phyloP scores from a whole-genome alignment of 1,284 basidiomycete genomes.

The Ceratorhiza oryzae-sativae region DNA sequence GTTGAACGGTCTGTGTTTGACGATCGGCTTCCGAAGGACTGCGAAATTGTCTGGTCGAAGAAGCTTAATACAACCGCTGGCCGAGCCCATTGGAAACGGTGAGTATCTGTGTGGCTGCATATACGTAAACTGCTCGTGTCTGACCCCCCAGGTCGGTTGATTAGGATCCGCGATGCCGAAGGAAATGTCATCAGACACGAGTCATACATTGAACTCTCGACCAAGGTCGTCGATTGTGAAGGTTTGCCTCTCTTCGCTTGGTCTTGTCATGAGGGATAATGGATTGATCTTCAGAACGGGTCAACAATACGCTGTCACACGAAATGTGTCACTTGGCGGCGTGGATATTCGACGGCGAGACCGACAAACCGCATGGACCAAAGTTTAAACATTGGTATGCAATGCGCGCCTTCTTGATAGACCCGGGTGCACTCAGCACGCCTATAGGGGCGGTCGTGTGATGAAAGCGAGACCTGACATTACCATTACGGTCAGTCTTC shows the following conservation, averaged over 20 bases:
- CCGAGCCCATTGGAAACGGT: conserved; percentile 74
- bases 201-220: conserved; percentile 72
- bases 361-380: conserved; percentile 70
- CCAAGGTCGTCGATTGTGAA: conserved; percentile 77
- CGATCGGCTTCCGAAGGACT: conserved; percentile 65
- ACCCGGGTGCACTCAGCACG: neutral
- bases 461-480: conserved; percentile 70
- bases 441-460: conserved; percentile 67
- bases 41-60: conserved; percentile 75
- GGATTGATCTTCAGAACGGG: conserved; percentile 60
- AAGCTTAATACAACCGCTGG: conserved; percentile 78
- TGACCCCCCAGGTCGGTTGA: conserved; percentile 14
- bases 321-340: conserved; percentile 89
- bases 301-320: conserved; percentile 79
- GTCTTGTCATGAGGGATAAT: neutral
- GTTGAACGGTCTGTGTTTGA: conserved; percentile 52
- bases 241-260: conserved; percentile 57
- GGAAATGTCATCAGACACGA: conserved; percentile 60
- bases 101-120: neutral
- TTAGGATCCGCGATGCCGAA: conserved; percentile 46
- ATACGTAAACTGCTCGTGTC: neutral
- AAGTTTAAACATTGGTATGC: conserved; percentile 74
- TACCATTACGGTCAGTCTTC: conserved; percentile 65
- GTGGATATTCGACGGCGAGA: conserved; percentile 75
- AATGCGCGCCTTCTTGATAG: neutral